Conservation (phyloP, 768 basidiomycete species). For the Tulasnella sp. region DNA sequence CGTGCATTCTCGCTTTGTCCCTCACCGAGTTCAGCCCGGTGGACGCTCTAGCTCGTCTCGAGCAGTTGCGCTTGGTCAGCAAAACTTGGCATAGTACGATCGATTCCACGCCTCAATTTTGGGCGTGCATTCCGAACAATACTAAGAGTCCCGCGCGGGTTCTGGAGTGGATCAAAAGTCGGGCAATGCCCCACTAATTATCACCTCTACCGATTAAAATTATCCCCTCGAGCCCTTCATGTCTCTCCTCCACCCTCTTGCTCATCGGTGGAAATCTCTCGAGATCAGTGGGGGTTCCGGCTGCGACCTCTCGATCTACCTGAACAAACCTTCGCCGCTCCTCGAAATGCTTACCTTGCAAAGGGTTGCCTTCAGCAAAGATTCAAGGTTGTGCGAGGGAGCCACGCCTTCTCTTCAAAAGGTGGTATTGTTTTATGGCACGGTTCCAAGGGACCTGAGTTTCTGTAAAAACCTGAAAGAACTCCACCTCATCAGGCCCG, state of each 20-base stretch:
- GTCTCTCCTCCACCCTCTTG: background rate
- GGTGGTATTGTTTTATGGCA: background rate
- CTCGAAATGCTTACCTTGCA: background rate
- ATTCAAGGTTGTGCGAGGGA: background rate
- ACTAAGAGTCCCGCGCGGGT: background rate
- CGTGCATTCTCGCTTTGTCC: background rate
- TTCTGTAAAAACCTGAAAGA: background rate
- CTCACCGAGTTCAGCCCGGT: background rate
- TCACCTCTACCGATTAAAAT: background rate
- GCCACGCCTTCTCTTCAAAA: background rate
- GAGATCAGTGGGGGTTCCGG: too few species aligned
- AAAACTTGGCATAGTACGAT: background rate
- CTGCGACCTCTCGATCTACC: background rate
- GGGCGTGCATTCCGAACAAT: background rate
- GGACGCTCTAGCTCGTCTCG: background rate
- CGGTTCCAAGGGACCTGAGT: background rate
- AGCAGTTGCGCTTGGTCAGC: background rate
- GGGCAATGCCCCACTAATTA: background rate
- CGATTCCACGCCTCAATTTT: background rate
- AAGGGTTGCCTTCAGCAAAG: background rate
- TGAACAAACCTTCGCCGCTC: background rate
- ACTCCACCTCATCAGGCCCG: too few species aligned
- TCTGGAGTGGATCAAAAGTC: background rate
- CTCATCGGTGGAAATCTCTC: background rate
- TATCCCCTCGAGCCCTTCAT: background rate